A percentile compares a stretch with the other conserved stretches of the same genome.
phyloP scores from a whole-genome alignment of 371 early-diverging fungal genomes.

The Apophysomyces elegans region DNA sequence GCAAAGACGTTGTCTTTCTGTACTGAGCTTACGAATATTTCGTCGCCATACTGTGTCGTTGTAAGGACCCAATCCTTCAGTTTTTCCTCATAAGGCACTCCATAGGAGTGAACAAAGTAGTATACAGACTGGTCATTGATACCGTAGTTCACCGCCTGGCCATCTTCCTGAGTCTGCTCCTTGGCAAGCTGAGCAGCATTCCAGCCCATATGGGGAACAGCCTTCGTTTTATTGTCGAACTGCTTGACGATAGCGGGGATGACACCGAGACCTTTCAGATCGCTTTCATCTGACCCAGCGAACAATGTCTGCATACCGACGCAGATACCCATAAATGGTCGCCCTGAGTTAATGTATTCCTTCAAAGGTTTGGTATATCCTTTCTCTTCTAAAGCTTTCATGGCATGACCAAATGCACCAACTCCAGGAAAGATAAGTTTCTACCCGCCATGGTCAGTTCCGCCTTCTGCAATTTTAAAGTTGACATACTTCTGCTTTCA shows the following conservation, averaged over 20 bases:
- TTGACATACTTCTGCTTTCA: conserved; percentile 81
- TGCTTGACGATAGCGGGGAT: conserved; percentile 74
- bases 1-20: conserved; percentile 88
- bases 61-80: conserved; percentile 71
- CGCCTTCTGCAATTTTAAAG: neutral
- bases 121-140: conserved; percentile 64
- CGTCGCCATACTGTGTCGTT: conserved; percentile 86
- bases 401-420: conserved; percentile 94
- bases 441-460: conserved; percentile 37
- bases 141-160: conserved; percentile 39
- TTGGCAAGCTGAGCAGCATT: conserved; percentile 69
- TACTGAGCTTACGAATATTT: conserved; percentile 84
- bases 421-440: conserved; percentile 98
- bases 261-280: conserved; percentile 83
- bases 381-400: conserved; percentile 75
- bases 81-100: conserved; percentile 65
- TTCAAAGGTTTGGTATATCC: conserved; percentile 83
- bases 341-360: conserved; percentile 80
- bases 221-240: conserved; percentile 71
- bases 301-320: conserved; percentile 98
- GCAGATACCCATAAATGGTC: conserved; percentile 97
- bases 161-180: conserved; percentile 26
- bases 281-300: conserved; percentile 88
- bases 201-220: conserved; percentile 99
- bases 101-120: conserved; percentile 98